These are phyloP conservation scores for Aschersonia sp. DNA, from an alignment of 2,329 filamentous ascomycete genomes.

Conservation along the genomic window DNA sequence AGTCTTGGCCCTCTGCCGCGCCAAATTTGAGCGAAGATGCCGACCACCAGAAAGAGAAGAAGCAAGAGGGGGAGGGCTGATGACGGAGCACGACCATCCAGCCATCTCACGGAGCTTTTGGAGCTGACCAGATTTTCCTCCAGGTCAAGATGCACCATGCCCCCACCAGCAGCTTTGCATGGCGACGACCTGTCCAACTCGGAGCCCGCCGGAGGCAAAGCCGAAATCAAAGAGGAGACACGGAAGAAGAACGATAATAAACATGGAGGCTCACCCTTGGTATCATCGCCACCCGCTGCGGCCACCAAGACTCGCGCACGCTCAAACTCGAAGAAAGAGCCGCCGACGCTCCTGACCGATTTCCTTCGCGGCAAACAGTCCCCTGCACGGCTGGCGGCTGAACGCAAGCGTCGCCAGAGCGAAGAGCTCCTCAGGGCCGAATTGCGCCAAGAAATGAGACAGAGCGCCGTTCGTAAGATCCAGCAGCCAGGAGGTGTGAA, in stretches of 20 bases:
- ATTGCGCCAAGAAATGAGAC: slow-evolving; percentile 37
- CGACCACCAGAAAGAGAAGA: no score
- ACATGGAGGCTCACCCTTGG: not conserved
- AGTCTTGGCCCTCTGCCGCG: no score
- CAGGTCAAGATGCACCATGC: slow-evolving; percentile 10
- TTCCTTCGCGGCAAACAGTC: slow-evolving; percentile 44
- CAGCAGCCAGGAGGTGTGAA: slow-evolving; percentile 54
- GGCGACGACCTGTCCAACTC: slow-evolving; percentile 7
- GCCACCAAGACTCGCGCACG: slow-evolving; percentile 16
- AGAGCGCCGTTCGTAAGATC: slow-evolving; percentile 42
- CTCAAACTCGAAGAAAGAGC: slow-evolving; percentile 22
- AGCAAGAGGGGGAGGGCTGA: no score
- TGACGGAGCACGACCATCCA: no score
- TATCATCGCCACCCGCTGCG: slow-evolving; percentile 23
- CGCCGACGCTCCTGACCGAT: slow-evolving; percentile 36
- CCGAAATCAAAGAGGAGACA: slow-evolving; percentile 1
- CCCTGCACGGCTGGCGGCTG: slow-evolving; percentile 37
- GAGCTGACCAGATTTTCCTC: slow-evolving; percentile 4
- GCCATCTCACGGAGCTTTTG: not conserved
- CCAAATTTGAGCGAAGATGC: no score
- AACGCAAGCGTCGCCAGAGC: slow-evolving; percentile 39
- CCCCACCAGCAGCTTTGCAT: slow-evolving; percentile 6
- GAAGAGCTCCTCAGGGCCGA: slow-evolving; percentile 44
- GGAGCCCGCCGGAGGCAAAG: slow-evolving; percentile 2
- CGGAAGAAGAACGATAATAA: slow-evolving; percentile 4